Percentiles rank a stretch among this genome's conserved stretches.
Evolutionary conservation across 192 early-diverging fungal genomes (phyloP).

Genomic region (Backusella mclennaniae): DNA sequence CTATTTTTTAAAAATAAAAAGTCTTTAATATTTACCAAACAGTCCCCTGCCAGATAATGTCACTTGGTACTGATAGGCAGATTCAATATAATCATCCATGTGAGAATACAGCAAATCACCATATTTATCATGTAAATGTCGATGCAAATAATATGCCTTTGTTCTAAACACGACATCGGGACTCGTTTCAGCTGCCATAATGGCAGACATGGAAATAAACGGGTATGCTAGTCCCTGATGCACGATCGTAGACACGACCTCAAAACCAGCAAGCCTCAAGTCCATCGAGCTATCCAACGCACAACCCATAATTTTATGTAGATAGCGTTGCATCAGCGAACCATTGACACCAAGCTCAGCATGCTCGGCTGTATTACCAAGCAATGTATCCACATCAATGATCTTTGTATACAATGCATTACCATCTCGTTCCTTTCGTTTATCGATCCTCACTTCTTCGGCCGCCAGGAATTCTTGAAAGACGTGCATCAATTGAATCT

Average conservation of each 20-base stretch:
- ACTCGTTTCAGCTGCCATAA: conserved; percentile 83
- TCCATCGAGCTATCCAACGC: conserved; percentile 52
- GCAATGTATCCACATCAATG: conserved; percentile 72
- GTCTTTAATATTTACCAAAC: background rate
- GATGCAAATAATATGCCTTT: conserved; percentile 72
- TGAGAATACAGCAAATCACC: conserved; percentile 85
- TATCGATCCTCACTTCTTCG: conserved; percentile 58
- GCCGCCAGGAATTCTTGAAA: conserved; percentile 68
- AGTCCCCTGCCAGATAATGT: background rate
- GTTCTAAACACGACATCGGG: conserved; percentile 59
- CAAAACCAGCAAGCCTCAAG: conserved; percentile 75
- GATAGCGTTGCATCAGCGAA: conserved; percentile 87
- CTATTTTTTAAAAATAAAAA: background rate
- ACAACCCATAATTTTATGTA: conserved; percentile 73
- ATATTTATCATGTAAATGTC: conserved; percentile 78
- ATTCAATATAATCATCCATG: conserved; percentile 73
- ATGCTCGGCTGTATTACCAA: conserved; percentile 82
- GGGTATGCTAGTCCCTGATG: conserved; percentile 92
- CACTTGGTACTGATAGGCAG: conserved; percentile 72
- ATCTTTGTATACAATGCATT: conserved; percentile 26
- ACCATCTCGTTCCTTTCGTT: conserved; percentile 38
- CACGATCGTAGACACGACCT: conserved; percentile 79
- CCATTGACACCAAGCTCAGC: conserved; percentile 84
- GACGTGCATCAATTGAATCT: conserved; percentile 67
- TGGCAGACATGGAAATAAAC: conserved; percentile 82